Conservation (phyloP, 768 basidiomycete genomes). For the Pulveroboletus ravenelii region DNA sequence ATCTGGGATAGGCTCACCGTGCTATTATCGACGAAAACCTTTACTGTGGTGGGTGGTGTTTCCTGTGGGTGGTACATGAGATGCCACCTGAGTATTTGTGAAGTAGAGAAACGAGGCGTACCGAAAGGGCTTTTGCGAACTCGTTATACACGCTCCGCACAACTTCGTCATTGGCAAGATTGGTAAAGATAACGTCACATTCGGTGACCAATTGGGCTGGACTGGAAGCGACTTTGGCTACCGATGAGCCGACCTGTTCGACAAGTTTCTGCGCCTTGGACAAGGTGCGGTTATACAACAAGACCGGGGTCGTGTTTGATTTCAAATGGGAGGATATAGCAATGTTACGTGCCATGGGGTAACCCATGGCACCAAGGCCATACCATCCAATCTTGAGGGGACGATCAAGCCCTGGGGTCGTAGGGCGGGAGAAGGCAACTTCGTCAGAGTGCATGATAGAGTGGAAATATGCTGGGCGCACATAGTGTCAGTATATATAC, state of each 20-base stretch:
- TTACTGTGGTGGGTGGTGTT: conserved; percentile 44
- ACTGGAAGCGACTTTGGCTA: conserved; percentile 51
- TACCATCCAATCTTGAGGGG: conserved; percentile 41
- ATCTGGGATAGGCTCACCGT: conserved; percentile 49
- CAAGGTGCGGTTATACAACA: conserved; percentile 72
- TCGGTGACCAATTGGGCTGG: conserved; percentile 55
- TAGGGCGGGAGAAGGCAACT: conserved; percentile 56
- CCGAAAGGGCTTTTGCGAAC: conserved; percentile 57
- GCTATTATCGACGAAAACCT: conserved; percentile 82
- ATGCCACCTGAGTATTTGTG: not conserved
- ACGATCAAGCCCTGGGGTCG: conserved; percentile 39
- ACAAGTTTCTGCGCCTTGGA: conserved; percentile 56
- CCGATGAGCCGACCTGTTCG: conserved; percentile 49
- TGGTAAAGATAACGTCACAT: conserved; percentile 76
- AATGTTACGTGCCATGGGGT: conserved; percentile 74
- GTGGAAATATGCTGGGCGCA: not conserved
- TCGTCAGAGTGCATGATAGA: conserved; percentile 9
- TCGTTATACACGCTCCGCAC: conserved; percentile 59
- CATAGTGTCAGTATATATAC: too few relatives aligned
- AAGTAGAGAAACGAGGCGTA: conserved; percentile 17
- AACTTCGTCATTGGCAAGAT: conserved; percentile 65
- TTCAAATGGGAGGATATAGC: conserved; percentile 47
- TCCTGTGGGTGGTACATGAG: conserved; percentile 23
- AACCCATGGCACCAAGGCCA: conserved; percentile 66
- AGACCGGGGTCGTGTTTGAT: conserved; percentile 44